phyloP scores from a whole-genome alignment of 768 basidiomycete species.

The Amanita muscaria region DNA sequence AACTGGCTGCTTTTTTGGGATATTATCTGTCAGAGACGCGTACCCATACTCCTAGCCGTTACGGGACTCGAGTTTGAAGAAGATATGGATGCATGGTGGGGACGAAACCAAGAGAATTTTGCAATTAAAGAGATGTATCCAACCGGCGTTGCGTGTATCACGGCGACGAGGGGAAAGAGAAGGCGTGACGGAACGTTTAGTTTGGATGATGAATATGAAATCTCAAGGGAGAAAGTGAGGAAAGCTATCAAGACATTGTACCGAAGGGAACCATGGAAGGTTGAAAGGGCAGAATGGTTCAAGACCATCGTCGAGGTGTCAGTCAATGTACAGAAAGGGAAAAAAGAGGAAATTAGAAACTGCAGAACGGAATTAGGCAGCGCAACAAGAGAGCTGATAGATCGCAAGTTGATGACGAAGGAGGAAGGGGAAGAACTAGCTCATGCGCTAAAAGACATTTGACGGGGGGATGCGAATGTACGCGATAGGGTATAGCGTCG shows the following conservation, averaged over 20 bases:
- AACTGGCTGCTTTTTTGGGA: constrained; percentile 32
- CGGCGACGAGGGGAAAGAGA: constrained; percentile 21
- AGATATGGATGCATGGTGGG: constrained; percentile 27
- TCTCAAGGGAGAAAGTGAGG: constrained; percentile 20
- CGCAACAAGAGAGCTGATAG: constrained; percentile 8
- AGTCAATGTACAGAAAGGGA: constrained; percentile 7
- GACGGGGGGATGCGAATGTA: no score
- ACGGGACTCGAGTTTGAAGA: constrained; percentile 30
- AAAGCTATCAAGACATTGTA: constrained; percentile 9
- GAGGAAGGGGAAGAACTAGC: constrained; percentile 1
- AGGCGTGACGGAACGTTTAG: constrained; percentile 9
- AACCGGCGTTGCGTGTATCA: constrained; percentile 30
- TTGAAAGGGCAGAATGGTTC: constrained; percentile 12
- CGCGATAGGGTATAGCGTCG: no score
- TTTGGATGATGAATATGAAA: constrained; percentile 21
- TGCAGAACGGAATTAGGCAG: constrained; percentile 7
- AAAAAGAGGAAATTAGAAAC: constrained; percentile 7
- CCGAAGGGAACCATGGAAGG: constrained; percentile 9
- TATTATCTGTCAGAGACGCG: constrained; percentile 28
- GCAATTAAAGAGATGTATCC: constrained; percentile 20
- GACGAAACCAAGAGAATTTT: constrained; percentile 20
- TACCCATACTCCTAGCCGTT: constrained; percentile 29
- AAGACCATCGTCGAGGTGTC: constrained; percentile 9
- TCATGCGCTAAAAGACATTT: neutral
- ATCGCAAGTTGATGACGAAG: constrained; percentile 11